A percentile compares a stretch with the other conserved stretches of the same genome.
Evolutionary conservation across 371 early-diverging fungal genomes (phyloP).

Genomic region (Syncephalastrum racemosum): DNA sequence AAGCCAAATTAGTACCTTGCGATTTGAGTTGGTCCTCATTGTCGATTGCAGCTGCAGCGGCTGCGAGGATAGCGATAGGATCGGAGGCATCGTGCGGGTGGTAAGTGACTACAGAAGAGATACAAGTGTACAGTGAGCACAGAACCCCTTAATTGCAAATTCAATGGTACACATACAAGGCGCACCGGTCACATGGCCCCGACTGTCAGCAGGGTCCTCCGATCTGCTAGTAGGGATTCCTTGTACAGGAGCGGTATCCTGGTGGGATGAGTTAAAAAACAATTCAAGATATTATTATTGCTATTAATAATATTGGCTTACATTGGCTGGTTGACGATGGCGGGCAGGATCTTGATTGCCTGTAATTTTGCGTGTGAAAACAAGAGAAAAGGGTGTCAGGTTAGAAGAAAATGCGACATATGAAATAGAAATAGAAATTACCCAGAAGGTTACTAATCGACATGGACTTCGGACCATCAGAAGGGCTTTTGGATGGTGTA

Average conservation of each 20-base stretch:
- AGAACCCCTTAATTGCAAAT: background rate
- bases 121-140: background rate
- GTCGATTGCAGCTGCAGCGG: slow-evolving; percentile 45
- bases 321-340: background rate
- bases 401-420: background rate
- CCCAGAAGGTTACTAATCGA: slow-evolving; percentile 25
- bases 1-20: too few relatives aligned
- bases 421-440: slow-evolving; percentile 8
- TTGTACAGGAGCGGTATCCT: too few relatives aligned
- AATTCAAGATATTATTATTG: too few relatives aligned
- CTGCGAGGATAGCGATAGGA: slow-evolving; percentile 45
- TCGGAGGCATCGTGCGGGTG: slow-evolving; percentile 17
- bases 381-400: background rate
- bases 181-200: too few relatives aligned
- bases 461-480: slow-evolving; percentile 16
- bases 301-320: too few relatives aligned
- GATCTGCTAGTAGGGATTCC: too few relatives aligned
- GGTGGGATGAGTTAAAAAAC: too few relatives aligned
- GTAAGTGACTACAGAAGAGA: too few relatives aligned
- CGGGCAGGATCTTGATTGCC: slow-evolving; percentile 2
- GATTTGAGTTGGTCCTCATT: slow-evolving; percentile 14
- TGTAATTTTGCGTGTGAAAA: background rate
- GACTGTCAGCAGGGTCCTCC: too few relatives aligned
- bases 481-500: slow-evolving; percentile 4
- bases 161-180: background rate